Percentiles rank a stretch among this genome's conserved stretches.
These are phyloP conservation scores for Gossypium mustelinum DNA, from an alignment of 345 rosid species.

Conservation along the genomic window DNA sequence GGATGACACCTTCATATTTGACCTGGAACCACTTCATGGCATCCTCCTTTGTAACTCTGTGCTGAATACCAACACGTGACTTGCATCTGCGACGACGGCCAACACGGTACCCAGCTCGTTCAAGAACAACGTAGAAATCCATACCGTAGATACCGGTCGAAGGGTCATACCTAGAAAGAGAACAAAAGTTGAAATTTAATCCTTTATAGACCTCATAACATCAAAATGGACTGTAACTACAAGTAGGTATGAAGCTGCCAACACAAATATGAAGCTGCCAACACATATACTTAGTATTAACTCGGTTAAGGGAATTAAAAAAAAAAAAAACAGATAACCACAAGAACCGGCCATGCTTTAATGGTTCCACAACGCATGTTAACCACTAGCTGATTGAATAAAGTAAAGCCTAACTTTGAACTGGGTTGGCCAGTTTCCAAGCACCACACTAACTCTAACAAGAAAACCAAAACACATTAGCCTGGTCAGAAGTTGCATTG, in stretches of 20 bases:
- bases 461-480: not conserved
- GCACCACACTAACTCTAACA: not conserved
- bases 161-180: conserved; percentile 50
- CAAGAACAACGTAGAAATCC: conserved; percentile 68
- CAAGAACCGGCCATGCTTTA: not conserved
- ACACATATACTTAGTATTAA: not conserved
- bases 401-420: not conserved
- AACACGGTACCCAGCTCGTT: conserved; percentile 83
- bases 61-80: conserved; percentile 77
- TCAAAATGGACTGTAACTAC: not conserved
- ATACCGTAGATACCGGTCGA: conserved; percentile 71
- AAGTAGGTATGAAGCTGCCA: not conserved
- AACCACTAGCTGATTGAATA: not conserved
- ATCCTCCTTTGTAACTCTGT: conserved; percentile 84
- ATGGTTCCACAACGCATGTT: not conserved
- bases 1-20: conserved; percentile 88
- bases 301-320: not conserved
- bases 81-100: conserved; percentile 85
- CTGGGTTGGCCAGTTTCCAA: not conserved
- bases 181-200: not conserved
- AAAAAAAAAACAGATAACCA: not conserved
- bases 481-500: no score
- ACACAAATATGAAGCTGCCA: not conserved
- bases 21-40: conserved; percentile 96
- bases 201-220: not conserved